A percentile compares a stretch with the other conserved stretches of the same genome.
These are phyloP conservation scores for Manihot esculenta DNA, from an alignment of 441 rosid species.

Conservation along the genomic window DNA sequence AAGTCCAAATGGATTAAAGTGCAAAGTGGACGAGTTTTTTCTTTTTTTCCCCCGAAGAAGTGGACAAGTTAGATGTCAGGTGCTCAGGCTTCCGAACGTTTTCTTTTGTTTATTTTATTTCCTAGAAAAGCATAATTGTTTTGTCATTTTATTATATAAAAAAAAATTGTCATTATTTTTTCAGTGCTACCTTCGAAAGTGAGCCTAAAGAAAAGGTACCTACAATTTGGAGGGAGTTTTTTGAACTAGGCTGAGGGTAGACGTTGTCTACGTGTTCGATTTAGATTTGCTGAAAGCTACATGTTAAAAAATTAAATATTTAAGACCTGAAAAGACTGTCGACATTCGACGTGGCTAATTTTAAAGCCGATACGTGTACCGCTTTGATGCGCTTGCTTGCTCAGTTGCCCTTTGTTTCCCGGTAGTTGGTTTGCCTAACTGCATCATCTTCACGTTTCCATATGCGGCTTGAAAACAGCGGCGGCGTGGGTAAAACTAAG, in stretches of 20 bases:
- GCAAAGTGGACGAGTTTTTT: too few relatives aligned
- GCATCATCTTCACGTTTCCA: neutral
- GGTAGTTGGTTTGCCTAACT: neutral
- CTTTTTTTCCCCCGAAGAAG: too few relatives aligned
- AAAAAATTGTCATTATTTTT: neutral
- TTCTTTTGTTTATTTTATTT: neutral
- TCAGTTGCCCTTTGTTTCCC: too few relatives aligned
- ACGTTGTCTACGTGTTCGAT: neutral
- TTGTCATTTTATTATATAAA: too few relatives aligned
- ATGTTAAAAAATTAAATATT: neutral
- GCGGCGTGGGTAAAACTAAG: neutral
- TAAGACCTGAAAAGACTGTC: neutral
- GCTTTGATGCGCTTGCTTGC: neutral
- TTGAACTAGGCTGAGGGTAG: too few relatives aligned
- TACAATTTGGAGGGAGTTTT: neutral
- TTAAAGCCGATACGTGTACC: neutral
- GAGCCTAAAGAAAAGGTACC: too few relatives aligned
- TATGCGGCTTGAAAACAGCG: neutral
- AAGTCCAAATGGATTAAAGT: too few relatives aligned
- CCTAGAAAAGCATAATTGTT: neutral
- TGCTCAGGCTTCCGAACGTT: neutral
- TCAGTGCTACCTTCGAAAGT: too few relatives aligned
- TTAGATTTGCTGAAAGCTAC: neutral
- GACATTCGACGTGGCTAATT: neutral
- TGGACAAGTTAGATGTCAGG: neutral